Conservation (phyloP, 164 flowering plant genomes). For the Tetracentron sinense region DNA sequence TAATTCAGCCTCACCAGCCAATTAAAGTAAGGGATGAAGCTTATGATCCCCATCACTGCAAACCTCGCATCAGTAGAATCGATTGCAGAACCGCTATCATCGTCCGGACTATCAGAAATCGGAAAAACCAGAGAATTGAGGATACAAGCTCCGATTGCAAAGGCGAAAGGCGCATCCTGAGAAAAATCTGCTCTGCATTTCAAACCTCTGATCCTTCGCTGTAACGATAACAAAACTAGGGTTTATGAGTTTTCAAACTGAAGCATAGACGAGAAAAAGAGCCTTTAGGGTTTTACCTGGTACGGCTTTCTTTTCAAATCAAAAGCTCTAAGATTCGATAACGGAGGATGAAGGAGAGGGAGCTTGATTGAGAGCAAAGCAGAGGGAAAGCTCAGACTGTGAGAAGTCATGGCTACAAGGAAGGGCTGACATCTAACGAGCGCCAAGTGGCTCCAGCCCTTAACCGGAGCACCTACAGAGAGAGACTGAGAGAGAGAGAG, state of each 20-base stretch:
- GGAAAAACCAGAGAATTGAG: constrained; percentile 67
- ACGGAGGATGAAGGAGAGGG: background rate
- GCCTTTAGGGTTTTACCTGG: background rate
- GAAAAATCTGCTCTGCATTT: constrained; percentile 65
- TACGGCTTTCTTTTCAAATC: background rate
- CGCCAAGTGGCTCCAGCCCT: background rate
- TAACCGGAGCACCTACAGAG: background rate
- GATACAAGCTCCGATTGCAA: constrained; percentile 70
- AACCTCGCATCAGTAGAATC: constrained; percentile 60
- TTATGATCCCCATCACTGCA: constrained; percentile 80
- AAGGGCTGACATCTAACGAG: background rate
- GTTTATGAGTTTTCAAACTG: background rate
- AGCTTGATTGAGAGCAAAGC: constrained; percentile 6
- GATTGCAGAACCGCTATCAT: constrained; percentile 31
- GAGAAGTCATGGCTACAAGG: background rate
- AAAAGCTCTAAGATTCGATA: background rate
- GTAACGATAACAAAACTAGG: constrained; percentile 2
- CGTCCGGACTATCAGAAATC: constrained; percentile 16
- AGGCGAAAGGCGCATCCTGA: constrained; percentile 60
- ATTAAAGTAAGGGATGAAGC: constrained; percentile 90
- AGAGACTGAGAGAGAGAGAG: too few relatives aligned
- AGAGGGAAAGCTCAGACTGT: background rate
- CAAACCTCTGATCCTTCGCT: constrained; percentile 29
- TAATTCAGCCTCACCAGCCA: constrained; percentile 60
- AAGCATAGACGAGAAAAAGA: background rate